phyloP scores from a whole-genome alignment of 2,329 filamentous ascomycete species.

The Aaosphaeria pasadenensis region DNA sequence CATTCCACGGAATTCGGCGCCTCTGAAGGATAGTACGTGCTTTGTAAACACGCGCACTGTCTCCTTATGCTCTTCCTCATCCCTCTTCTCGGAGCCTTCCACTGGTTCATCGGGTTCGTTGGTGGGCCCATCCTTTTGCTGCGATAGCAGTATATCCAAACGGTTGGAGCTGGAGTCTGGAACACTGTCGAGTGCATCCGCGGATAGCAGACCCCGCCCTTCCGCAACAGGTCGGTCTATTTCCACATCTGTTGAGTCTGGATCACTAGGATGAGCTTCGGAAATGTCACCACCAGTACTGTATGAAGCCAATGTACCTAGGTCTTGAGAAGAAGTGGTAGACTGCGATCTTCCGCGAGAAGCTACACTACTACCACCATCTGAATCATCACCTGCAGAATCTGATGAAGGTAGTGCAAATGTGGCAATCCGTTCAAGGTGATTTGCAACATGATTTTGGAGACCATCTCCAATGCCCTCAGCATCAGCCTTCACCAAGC shows the following conservation, averaged over 20 bases:
- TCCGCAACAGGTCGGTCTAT: not conserved
- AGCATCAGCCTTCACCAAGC: constrained; percentile 17
- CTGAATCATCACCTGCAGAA: constrained; percentile 20
- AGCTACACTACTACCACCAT: constrained; percentile 29
- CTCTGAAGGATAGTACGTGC: too few relatives aligned
- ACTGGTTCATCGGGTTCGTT: not conserved
- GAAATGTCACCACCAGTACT: too few relatives aligned
- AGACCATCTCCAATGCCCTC: constrained; percentile 20
- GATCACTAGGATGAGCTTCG: too few relatives aligned
- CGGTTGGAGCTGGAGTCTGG: constrained; percentile 21
- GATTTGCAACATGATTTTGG: constrained; percentile 35
- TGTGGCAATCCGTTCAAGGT: constrained; percentile 32
- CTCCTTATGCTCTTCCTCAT: not conserved
- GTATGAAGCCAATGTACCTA: not conserved
- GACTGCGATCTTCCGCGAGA: constrained; percentile 21
- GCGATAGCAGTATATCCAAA: constrained; percentile 13
- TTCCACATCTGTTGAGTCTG: not conserved
- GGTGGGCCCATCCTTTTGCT: too few relatives aligned
- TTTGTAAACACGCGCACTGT: too few relatives aligned
- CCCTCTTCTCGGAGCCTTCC: not conserved
- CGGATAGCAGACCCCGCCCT: constrained; percentile 12
- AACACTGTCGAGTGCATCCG: constrained; percentile 20
- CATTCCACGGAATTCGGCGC: too few relatives aligned
- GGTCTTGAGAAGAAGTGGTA: constrained; percentile 12
- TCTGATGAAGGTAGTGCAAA: constrained; percentile 29